A percentile compares a stretch with the other conserved stretches of the same genome.
Evolutionary conservation across 768 basidiomycete species (phyloP).

Genomic region (Tylopilus sp.): DNA sequence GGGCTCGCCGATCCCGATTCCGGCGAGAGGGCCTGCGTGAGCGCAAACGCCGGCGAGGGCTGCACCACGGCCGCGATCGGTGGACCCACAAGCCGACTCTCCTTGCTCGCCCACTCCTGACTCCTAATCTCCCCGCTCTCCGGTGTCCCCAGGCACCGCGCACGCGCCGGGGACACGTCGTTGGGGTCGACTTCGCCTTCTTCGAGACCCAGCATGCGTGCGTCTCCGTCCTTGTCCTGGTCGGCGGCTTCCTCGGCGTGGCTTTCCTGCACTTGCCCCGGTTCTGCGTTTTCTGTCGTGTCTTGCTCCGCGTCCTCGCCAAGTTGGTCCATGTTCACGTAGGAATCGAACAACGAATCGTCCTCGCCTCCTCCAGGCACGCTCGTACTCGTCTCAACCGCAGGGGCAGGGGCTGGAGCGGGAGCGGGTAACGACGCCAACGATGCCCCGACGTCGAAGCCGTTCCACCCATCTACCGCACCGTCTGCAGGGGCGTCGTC

Average conservation of each 20-base stretch:
- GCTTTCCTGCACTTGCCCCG: too few relatives aligned
- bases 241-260: not conserved
- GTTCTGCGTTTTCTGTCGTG: not conserved
- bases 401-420: not conserved
- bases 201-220: constrained; percentile 2
- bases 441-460: constrained; percentile 10
- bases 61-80: not conserved
- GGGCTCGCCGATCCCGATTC: not conserved
- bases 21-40: not conserved
- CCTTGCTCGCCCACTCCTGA: not conserved
- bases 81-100: not conserved
- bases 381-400: not conserved
- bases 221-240: not conserved
- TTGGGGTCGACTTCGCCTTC: constrained; percentile 17
- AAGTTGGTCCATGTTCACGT: constrained; percentile 20
- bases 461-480: constrained; percentile 2
- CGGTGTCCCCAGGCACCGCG: not conserved
- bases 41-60: not conserved
- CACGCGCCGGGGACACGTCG: not conserved
- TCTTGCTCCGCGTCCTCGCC: not conserved
- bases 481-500: not conserved
- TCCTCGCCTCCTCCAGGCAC: constrained; percentile 2
- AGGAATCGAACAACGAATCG: constrained; percentile 20
- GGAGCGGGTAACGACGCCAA: not conserved
- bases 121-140: constrained; percentile 19